Conservation (phyloP, 2,329 filamentous ascomycete species). For the Neonectria punicea region DNA sequence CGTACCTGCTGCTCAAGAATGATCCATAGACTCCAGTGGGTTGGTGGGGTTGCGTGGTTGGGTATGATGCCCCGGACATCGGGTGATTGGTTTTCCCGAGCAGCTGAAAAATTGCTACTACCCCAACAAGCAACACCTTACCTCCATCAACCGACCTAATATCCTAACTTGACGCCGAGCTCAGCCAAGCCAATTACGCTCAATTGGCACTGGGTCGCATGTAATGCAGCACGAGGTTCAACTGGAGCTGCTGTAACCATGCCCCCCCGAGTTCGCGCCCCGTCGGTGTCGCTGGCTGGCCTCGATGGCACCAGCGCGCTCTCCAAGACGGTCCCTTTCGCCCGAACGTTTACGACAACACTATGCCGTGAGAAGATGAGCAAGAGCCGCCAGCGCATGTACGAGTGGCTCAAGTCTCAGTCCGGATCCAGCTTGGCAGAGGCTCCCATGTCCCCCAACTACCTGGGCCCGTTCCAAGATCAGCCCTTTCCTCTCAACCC, state of each 20-base stretch:
- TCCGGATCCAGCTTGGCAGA: constrained; percentile 41
- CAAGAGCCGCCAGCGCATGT: constrained; percentile 51
- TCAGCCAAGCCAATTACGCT: constrained; percentile 30
- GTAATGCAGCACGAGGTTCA: constrained; percentile 35
- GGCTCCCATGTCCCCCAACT: constrained; percentile 46
- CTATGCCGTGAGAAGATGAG: constrained; percentile 51
- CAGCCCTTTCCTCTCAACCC: constrained; percentile 80
- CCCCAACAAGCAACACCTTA: constrained; percentile 16
- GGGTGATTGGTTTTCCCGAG: constrained; percentile 27
- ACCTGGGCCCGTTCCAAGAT: constrained; percentile 52
- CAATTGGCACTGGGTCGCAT: constrained; percentile 41
- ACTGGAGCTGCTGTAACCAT: constrained; percentile 40
- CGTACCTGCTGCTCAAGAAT: too few species aligned
- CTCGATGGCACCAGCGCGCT: constrained; percentile 43
- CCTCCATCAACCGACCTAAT: constrained; percentile 25
- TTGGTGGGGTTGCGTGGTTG: neutral
- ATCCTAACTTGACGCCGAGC: constrained; percentile 30
- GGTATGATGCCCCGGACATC: neutral
- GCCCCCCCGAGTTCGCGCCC: constrained; percentile 47
- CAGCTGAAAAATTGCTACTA: constrained; percentile 38
- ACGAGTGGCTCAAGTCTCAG: constrained; percentile 49
- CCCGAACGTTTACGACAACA: constrained; percentile 54
- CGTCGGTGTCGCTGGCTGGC: constrained; percentile 45
- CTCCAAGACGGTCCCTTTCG: constrained; percentile 29
- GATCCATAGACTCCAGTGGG: too few species aligned